Percentiles rank a stretch among this genome's conserved stretches.
phyloP scores from a whole-genome alignment of 225 moss, liverwort and hornwort genomes.

The Antitrichia curtipendula region DNA sequence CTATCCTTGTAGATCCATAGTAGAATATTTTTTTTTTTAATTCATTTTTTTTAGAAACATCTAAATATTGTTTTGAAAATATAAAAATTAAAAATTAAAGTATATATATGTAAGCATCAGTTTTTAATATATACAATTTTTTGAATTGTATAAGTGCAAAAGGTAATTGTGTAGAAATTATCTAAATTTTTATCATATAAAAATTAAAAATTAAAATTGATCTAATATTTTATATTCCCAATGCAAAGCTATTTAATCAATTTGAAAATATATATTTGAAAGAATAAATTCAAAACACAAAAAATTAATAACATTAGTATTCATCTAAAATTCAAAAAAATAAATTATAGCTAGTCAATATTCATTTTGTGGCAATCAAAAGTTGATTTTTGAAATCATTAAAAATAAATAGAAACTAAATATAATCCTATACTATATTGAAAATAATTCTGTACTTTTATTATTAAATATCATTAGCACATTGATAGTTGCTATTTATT shows the following conservation, averaged over 20 bases:
- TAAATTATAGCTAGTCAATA: no score
- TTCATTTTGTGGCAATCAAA: background rate
- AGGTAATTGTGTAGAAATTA: no score
- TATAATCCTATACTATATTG: no score
- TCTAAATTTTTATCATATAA: no score
- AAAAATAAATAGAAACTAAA: no score
- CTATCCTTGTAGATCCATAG: background rate
- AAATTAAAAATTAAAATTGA: no score
- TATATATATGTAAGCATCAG: accelerated
- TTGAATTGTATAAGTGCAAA: accelerated
- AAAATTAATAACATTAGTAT: no score
- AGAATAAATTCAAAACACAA: no score
- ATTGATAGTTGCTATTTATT: no score
- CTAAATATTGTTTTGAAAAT: background rate
- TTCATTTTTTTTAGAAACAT: background rate
- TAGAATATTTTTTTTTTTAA: no score
- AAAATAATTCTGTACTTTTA: no score
- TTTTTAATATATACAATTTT: accelerated
- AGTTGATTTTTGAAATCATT: background rate
- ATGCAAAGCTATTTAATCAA: background rate
- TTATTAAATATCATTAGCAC: background rate
- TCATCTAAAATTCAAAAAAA: background rate
- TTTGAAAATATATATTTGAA: background rate
- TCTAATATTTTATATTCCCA: background rate
- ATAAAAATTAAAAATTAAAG: no score